These are phyloP conservation scores for Rutstroemia sp. DNA, from an alignment of 2,329 filamentous ascomycete genomes.

Conservation along the genomic window DNA sequence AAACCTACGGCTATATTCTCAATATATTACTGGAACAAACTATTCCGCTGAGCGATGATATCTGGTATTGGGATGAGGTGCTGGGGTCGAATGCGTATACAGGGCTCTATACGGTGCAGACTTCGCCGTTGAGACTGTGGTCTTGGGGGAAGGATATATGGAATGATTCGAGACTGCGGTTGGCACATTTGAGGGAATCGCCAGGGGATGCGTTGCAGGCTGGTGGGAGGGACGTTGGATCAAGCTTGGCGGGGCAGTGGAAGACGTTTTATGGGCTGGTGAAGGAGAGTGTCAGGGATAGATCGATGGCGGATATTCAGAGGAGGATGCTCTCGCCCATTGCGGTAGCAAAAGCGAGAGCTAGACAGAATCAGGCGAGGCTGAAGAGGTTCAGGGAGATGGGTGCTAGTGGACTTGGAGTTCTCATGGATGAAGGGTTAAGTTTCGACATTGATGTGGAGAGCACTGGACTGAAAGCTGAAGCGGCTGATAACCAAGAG, in stretches of 20 bases:
- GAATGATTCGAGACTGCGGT: constrained; percentile 36
- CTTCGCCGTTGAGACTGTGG: constrained; percentile 69
- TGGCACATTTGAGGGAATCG: constrained; percentile 24
- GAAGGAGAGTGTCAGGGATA: constrained; percentile 64
- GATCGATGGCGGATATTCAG: constrained; percentile 64
- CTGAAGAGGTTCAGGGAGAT: constrained; percentile 69
- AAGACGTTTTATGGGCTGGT: constrained; percentile 74
- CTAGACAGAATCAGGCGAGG: constrained; percentile 62
- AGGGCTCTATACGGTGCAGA: constrained; percentile 79
- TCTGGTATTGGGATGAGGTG: constrained; percentile 94
- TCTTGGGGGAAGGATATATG: constrained; percentile 65
- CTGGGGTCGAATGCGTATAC: constrained; percentile 71
- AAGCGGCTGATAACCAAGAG: constrained; percentile 34
- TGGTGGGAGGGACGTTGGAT: constrained; percentile 17
- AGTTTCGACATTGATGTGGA: constrained; percentile 57
- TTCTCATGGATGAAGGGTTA: constrained; percentile 80
- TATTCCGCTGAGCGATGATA: constrained; percentile 73
- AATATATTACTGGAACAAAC: constrained; percentile 75
- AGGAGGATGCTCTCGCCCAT: constrained; percentile 70
- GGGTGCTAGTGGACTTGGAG: constrained; percentile 78
- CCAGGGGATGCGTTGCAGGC: constrained; percentile 22
- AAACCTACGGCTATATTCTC: constrained; percentile 76
- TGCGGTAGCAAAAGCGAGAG: constrained; percentile 66
- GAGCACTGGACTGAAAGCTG: constrained; percentile 39
- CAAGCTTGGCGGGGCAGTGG: constrained; percentile 46